phyloP scores from a whole-genome alignment of 1,139 yeast genomes.

The Yamadazyma aaseri region DNA sequence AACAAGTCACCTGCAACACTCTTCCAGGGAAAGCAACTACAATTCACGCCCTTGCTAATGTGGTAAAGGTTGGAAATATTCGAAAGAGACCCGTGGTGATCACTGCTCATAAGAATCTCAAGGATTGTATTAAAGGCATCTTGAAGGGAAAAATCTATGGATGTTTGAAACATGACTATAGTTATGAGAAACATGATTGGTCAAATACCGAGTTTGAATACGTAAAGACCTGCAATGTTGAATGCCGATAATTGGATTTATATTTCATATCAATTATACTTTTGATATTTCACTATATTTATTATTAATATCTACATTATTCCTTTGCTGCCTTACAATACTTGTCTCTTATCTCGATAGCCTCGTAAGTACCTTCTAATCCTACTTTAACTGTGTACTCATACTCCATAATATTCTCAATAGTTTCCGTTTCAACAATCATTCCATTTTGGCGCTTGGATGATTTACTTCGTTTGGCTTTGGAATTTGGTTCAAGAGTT shows the following conservation, averaged over 20 bases:
- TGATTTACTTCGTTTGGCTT: conserved; percentile 20
- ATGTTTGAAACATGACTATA: conserved; percentile 6
- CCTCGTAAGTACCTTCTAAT: conserved; percentile 92
- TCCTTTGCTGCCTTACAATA: conserved; percentile 59
- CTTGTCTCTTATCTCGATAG: conserved; percentile 80
- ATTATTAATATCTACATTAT: conserved; percentile 1
- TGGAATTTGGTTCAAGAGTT: conserved; percentile 39
- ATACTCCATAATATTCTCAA: conserved; percentile 64
- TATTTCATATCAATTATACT: background rate
- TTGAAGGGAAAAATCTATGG: conserved; percentile 1
- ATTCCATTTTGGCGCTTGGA: conserved; percentile 22
- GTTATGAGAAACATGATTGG: conserved; percentile 8
- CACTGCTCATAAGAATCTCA: conserved; percentile 4
- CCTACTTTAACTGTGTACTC: conserved; percentile 75
- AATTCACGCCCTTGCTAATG: conserved; percentile 7
- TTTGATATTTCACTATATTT: conserved; percentile 1
- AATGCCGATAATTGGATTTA: conserved; percentile 2
- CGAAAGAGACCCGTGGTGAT: conserved; percentile 9
- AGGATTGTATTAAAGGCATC: conserved; percentile 5
- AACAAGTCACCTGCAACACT: conserved; percentile 12
- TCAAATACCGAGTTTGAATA: conserved; percentile 4
- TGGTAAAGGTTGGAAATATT: conserved; percentile 7
- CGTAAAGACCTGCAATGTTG: conserved; percentile 3
- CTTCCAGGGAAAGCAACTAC: conserved; percentile 10
- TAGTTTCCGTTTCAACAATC: conserved; percentile 75